These are phyloP conservation scores for Ilex asprella DNA, from an alignment of 257 asterid species.

Conservation along the genomic window DNA sequence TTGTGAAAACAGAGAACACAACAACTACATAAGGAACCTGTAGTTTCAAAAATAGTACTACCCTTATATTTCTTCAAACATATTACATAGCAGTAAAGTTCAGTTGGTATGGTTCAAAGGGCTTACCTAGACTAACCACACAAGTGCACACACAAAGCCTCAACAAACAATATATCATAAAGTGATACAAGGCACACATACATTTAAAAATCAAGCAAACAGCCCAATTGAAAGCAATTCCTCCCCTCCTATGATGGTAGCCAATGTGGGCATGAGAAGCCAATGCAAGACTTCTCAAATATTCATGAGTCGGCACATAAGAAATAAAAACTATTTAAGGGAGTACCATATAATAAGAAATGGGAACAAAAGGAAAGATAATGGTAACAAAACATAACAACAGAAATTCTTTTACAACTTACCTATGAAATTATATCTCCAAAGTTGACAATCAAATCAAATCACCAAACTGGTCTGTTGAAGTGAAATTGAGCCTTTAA, in stretches of 20 bases:
- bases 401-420: background rate
- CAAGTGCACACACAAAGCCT: no score
- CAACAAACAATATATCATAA: background rate
- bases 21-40: slow-evolving; percentile 14
- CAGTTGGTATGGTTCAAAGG: background rate
- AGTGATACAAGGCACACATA: no score
- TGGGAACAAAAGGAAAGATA: background rate
- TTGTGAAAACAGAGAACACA: slow-evolving; percentile 14
- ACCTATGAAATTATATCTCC: slow-evolving; percentile 54
- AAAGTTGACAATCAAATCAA: slow-evolving; percentile 43
- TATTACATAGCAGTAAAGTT: background rate
- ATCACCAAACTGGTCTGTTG: slow-evolving; percentile 46
- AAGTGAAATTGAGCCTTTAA: slow-evolving; percentile 58
- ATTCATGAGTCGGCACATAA: background rate
- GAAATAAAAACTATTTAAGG: background rate
- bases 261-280: slow-evolving; percentile 12
- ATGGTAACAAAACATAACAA: background rate
- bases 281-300: no score
- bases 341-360: no score
- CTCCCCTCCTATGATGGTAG: slow-evolving; percentile 11
- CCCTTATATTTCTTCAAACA: no score
- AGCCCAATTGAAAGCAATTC: slow-evolving; percentile 12
- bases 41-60: no score
- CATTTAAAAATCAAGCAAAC: slow-evolving; percentile 5
- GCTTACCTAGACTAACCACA: slow-evolving; percentile 11